Evolutionary conservation across 2,329 filamentous ascomycete genomes (phyloP), one percentile per base, ranked within the genome.

Genomic region (Aureobasidium leucospermi): DNA sequence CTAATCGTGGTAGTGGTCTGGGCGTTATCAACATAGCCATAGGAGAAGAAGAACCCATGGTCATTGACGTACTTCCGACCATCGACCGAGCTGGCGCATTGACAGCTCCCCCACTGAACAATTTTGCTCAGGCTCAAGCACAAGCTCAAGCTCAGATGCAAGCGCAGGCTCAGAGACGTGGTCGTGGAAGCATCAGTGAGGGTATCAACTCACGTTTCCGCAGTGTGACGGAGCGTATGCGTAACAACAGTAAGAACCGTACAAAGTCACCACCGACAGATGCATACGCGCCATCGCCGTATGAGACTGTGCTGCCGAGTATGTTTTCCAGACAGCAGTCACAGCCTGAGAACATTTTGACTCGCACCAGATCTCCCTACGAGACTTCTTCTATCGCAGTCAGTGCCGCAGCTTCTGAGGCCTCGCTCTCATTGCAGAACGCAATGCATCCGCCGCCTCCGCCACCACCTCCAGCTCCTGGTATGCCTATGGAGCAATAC

Each of bases 221-320:
- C 31, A 81, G 77, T 59, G 74, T 85, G 19, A 79, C 81, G 3
- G 81, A 81, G n/a, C 78, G 82, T 23, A 83, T 85, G 77, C 77
- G 83, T 41, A 83, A 78, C 67, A 81, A 75, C 53, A 81, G 78
- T 63, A 79, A 82, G 58, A 79, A 77, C 42, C 75, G 80, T 29
- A 74, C 74, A 58, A 79, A 77, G 59, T 78, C 76, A 4, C 77
- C 78, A 6, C 75, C 76, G 3, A 68, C 72, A 4, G 66, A 65
- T 60, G 65, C 34, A 46, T 63, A 39, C 61, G 67, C 23, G 62
- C 65, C 67, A 10, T 67, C 74, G 23, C 75, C 76, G 0, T 78
- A 78, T 62, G 76, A 78, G 63, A 76, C 74, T 16, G 69, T 77
- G 6, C 69, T 74, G 4, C 69, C 69, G 3, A 63, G 60, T 4